Conservation (phyloP, 108 stramenopile genomes). For the Pelagomonas calceolata region DNA sequence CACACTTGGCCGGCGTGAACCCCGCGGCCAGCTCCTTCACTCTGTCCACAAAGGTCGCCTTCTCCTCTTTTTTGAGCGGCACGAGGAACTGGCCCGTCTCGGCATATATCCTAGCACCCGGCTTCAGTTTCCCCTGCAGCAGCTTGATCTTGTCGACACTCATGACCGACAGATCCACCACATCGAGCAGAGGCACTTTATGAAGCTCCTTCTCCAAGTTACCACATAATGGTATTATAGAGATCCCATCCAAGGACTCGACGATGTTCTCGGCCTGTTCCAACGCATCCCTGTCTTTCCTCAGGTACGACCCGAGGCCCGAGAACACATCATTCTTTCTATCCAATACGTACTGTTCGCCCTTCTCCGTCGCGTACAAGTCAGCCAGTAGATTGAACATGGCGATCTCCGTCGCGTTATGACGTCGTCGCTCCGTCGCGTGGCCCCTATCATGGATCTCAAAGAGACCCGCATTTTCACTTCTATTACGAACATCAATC, state of each 20-base stretch:
- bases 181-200: no score
- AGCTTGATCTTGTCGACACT: not conserved
- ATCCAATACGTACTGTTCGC: conserved; percentile 22
- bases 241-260: not conserved
- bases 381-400: conserved; percentile 40
- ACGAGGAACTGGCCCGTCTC: conserved; percentile 12
- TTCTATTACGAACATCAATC: no score
- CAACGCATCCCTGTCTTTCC: conserved; percentile 2
- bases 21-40: conserved; percentile 3
- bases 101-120: not conserved
- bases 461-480: conserved; percentile 45
- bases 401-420: conserved; percentile 53
- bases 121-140: not conserved
- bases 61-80: not conserved
- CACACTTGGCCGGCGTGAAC: no score
- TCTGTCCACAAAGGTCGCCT: not conserved
- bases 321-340: conserved; percentile 29
- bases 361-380: conserved; percentile 45
- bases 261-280: conserved; percentile 4
- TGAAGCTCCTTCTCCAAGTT: not conserved
- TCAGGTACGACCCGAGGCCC: conserved; percentile 21
- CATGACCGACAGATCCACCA: no score
- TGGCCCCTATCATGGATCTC: conserved; percentile 43
- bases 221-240: not conserved
- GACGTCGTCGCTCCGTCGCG: conserved; percentile 57